Evolutionary conservation across 768 basidiomycete species (phyloP).

Genomic region (Rhizopogon sp.): DNA sequence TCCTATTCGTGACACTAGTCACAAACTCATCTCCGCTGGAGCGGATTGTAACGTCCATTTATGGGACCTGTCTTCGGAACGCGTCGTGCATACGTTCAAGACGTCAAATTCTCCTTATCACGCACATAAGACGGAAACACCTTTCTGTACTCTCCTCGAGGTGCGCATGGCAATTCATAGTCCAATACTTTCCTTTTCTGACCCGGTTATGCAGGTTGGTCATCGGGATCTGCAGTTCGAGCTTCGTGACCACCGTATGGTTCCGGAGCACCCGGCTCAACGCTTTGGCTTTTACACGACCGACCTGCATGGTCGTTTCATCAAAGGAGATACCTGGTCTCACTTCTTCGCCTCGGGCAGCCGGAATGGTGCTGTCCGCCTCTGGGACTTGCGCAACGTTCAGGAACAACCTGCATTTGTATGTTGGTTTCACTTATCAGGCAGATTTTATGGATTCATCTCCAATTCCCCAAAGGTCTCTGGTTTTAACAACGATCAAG

Average conservation of each 20-base stretch:
- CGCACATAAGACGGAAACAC: constrained; percentile 31
- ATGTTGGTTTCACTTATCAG: constrained; percentile 4
- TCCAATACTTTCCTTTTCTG: neutral
- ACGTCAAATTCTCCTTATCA: constrained; percentile 41
- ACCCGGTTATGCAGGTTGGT: constrained; percentile 30
- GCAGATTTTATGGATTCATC: neutral
- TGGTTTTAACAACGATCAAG: constrained; percentile 29
- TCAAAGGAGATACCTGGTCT: constrained; percentile 32
- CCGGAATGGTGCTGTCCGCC: constrained; percentile 33
- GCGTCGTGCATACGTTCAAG: constrained; percentile 35
- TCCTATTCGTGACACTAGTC: constrained; percentile 37
- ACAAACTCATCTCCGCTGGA: constrained; percentile 42
- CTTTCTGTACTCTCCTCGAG: constrained; percentile 40
- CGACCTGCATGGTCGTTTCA: constrained; percentile 37
- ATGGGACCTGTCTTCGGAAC: constrained; percentile 44
- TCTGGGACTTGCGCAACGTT: constrained; percentile 46
- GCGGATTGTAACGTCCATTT: constrained; percentile 42
- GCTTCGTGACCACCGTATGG: constrained; percentile 40
- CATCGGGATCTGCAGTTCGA: constrained; percentile 51
- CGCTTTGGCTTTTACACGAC: constrained; percentile 39
- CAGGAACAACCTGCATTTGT: constrained; percentile 20
- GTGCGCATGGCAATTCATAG: constrained; percentile 19
- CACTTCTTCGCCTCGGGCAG: constrained; percentile 40
- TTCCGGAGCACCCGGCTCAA: constrained; percentile 30
- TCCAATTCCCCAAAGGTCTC: constrained; percentile 21